phyloP scores from a whole-genome alignment of 108 stramenopile genomes.

The Pinguiococcus pyrenoidosus region DNA sequence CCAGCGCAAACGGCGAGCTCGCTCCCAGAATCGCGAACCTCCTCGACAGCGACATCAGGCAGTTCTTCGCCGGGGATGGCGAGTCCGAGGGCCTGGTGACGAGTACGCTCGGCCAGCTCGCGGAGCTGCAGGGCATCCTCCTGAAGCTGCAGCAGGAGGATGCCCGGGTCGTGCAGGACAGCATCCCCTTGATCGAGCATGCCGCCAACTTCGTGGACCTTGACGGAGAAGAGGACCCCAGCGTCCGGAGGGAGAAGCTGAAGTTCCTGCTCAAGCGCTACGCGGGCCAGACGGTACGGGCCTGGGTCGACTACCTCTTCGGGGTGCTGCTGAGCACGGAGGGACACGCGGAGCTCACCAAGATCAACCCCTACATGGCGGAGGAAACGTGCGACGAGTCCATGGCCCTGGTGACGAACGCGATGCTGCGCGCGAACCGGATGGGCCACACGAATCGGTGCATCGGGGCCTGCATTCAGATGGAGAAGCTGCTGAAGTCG shows the following conservation, averaged over 20 bases:
- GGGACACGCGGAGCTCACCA: conserved; percentile 11
- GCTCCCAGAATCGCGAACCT: background rate
- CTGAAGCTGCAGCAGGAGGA: conserved; percentile 1
- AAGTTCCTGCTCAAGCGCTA: conserved; percentile 2
- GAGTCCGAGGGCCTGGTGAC: background rate
- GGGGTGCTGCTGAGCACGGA: conserved; percentile 15
- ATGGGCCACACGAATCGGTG: conserved; percentile 22
- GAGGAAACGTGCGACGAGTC: background rate
- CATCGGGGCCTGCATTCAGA: conserved; percentile 4
- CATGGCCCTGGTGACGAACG: background rate
- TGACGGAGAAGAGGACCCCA: background rate
- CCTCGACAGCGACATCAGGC: background rate
- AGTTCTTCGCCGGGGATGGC: conserved; percentile 1
- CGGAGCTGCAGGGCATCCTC: background rate
- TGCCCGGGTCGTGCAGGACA: conserved; percentile 1
- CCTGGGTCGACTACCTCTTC: conserved; percentile 16
- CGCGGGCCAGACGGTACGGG: conserved; percentile 6
- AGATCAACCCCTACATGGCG: conserved; percentile 13
- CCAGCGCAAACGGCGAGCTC: background rate
- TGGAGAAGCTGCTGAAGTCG: conserved; percentile 4
- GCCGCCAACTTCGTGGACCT: conserved; percentile 10
- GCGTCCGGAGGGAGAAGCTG: background rate
- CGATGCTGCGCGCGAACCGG: conserved; percentile 16
- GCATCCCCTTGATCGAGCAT: conserved; percentile 6
- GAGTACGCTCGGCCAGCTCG: background rate